phyloP scores from a whole-genome alignment of 2,329 filamentous ascomycete genomes.

The Plectosphaerella sp. region DNA sequence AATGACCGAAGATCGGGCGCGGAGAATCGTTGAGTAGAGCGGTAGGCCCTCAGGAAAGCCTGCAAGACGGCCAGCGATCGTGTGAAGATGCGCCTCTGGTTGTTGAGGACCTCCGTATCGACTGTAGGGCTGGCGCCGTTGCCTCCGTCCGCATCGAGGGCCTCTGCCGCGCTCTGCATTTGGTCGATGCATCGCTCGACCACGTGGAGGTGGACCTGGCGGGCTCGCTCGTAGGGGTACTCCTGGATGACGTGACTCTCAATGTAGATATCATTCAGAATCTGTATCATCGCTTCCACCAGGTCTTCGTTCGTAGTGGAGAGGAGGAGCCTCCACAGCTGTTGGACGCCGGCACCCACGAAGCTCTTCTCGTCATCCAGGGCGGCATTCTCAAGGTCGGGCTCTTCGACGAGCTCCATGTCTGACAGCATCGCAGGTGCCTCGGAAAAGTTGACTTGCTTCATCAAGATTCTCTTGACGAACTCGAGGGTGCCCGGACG shows the following conservation, averaged over 20 bases:
- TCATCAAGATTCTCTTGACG: conserved; percentile 46
- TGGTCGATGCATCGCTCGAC: conserved; percentile 71
- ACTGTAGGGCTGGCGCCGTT: conserved; percentile 36
- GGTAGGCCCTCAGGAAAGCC: conserved; percentile 62
- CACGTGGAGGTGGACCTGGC: conserved; percentile 62
- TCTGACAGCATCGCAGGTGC: not conserved
- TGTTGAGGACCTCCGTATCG: conserved; percentile 40
- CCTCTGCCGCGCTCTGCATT: conserved; percentile 58
- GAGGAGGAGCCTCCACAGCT: conserved; percentile 81
- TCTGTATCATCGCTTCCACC: conserved; percentile 55
- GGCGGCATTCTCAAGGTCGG: conserved; percentile 24
- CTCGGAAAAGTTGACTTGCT: conserved; percentile 31
- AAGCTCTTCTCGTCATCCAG: conserved; percentile 49
- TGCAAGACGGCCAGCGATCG: conserved; percentile 66
- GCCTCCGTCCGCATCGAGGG: conserved; percentile 43
- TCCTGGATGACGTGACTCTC: conserved; percentile 46
- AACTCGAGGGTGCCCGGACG: conserved; percentile 61
- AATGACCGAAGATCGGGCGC: conserved; percentile 52
- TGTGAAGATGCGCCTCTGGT: conserved; percentile 60
- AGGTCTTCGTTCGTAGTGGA: conserved; percentile 59
- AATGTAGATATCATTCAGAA: conserved; percentile 67
- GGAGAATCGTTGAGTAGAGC: conserved; percentile 55
- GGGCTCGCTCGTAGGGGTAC: conserved; percentile 44
- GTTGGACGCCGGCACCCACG: conserved; percentile 54
- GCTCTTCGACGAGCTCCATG: not conserved